Evolutionary conservation across 2,329 filamentous ascomycete species (phyloP), one percentile per base, ranked within the genome.

Genomic region (Epichloe coenophiala): DNA sequence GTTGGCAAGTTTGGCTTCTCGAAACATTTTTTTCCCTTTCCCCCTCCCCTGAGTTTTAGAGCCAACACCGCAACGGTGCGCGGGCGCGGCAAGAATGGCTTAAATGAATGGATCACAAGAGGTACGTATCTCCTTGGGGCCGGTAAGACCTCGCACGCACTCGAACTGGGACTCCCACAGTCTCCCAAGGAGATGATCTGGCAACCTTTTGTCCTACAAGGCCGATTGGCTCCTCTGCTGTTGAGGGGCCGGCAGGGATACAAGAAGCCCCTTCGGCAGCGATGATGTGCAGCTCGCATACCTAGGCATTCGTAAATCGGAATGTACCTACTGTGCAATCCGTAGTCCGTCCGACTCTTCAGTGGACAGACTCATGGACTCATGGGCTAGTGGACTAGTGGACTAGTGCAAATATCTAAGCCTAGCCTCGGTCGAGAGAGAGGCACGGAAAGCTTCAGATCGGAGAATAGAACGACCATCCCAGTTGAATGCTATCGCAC

Each of bases 381-480:
- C 31, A 12, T 17, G n/a, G 12, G 36, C 19, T 17, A 13, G 8
- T 33, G n/a, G n/a, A 15, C n/a, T 17, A 42, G 19, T 35, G n/a
- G 27, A 9, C 8, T 12, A 33, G 35, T 35, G 35, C 11, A 37
- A 38, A 23, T 45, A 36, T n/a, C 48, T 11, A 38, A 45, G 42
- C 49, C 9, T 33, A 40, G 38, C 36, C 3, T 39, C 37, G 19
- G 47, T 13, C 38, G 38, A 43, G 45, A 51, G 38, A 43, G 45
- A 51, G 39, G 23, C 37, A 39, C 17, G 33, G 31, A 21, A 27
- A 40, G 17, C 27, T 40, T 47, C 19, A 27, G 7, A n/a, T 52
- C 44, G 47, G 44, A 50, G 47, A 52, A 50, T 50, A 52, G 45
- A 52, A 43, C 11, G 17, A 33, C 19, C 19, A 48, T 41, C 31